These are phyloP conservation scores for Vitis hybrid DNA, from an alignment of 177 flowering plant species.

Conservation along the genomic window DNA sequence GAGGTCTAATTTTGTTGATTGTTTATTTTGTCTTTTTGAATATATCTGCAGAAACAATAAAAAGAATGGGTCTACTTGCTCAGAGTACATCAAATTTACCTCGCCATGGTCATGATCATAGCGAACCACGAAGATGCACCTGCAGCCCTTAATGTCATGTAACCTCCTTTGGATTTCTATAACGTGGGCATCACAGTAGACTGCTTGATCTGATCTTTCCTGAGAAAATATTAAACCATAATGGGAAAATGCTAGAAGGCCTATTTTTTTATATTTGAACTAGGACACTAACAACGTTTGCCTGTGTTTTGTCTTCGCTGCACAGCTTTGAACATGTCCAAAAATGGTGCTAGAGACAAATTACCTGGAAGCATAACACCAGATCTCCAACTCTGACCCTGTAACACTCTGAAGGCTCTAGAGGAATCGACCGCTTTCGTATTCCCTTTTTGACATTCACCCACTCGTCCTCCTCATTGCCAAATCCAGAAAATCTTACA, in stretches of 20 bases:
- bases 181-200: constrained; percentile 76
- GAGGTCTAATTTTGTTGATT: too few species aligned
- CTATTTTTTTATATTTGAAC: too few species aligned
- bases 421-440: constrained; percentile 82
- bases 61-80: background rate
- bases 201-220: constrained; percentile 66
- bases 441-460: constrained; percentile 62
- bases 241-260: background rate
- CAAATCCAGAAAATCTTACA: constrained; percentile 82
- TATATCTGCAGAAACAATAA: too few species aligned
- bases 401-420: constrained; percentile 76
- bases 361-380: constrained; percentile 83
- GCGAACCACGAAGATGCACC: constrained; percentile 70
- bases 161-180: constrained; percentile 52
- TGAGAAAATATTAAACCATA: constrained; percentile 22
- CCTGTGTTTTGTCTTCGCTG: too few species aligned
- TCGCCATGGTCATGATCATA: constrained; percentile 58
- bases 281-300: too few species aligned
- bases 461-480: constrained; percentile 86
- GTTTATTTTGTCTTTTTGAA: too few species aligned
- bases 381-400: constrained; percentile 71
- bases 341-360: background rate
- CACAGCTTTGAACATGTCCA: too few species aligned
- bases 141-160: constrained; percentile 66
- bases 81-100: constrained; percentile 38